Conservation (phyloP, 768 basidiomycete species). For the Tylopilus rubrobrunneus region DNA sequence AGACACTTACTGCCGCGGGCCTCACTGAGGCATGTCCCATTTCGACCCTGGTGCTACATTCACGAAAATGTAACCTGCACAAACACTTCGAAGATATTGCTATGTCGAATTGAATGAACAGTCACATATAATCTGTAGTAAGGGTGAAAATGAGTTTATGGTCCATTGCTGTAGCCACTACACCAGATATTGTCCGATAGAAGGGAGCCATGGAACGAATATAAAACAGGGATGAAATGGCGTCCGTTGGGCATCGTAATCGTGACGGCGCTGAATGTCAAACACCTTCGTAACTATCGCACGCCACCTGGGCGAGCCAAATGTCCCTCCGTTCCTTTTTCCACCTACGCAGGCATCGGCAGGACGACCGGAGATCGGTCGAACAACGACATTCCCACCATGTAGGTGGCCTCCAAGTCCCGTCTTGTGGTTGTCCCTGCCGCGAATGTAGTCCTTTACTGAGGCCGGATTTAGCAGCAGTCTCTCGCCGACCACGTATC, state of each 20-base stretch:
- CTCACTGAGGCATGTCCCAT: too few relatives aligned
- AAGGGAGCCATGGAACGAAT: not conserved
- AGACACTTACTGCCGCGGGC: too few relatives aligned
- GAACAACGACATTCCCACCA: slow-evolving; percentile 34
- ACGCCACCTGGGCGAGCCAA: slow-evolving; percentile 48
- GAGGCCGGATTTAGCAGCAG: slow-evolving; percentile 4
- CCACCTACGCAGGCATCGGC: slow-evolving; percentile 33
- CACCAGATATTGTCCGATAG: slow-evolving; percentile 11
- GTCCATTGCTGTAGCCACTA: not conserved
- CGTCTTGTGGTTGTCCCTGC: slow-evolving; percentile 26
- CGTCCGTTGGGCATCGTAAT: slow-evolving; percentile 1
- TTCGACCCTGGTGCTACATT: too few relatives aligned
- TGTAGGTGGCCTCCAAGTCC: slow-evolving; percentile 30
- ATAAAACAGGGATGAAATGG: not conserved
- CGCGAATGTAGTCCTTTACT: slow-evolving; percentile 6
- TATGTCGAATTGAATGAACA: too few relatives aligned
- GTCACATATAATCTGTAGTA: not conserved
- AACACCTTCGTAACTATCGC: slow-evolving; percentile 40
- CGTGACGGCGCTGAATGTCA: slow-evolving; percentile 1
- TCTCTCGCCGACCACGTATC: slow-evolving; percentile 1
- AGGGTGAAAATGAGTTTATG: not conserved
- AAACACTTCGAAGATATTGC: too few relatives aligned
- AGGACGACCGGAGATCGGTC: slow-evolving; percentile 19
- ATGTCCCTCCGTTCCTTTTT: slow-evolving; percentile 38
- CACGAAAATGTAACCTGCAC: too few relatives aligned